Conservation (phyloP, 176 grass and related monocot species). For the Bothriochloa decipiens region DNA sequence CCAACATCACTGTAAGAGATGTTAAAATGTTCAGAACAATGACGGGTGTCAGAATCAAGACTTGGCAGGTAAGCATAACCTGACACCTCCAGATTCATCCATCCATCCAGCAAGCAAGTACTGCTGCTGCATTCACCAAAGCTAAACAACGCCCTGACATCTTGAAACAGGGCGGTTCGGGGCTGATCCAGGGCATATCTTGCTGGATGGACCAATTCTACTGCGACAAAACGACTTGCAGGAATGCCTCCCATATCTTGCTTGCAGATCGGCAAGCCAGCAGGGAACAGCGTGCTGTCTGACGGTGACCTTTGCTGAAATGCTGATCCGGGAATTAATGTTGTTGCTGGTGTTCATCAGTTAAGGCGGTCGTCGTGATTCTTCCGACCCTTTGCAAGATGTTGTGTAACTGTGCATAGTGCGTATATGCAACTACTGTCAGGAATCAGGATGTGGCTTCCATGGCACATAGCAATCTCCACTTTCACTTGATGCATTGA, state of each 20-base stretch:
- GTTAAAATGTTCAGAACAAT: constrained; percentile 88
- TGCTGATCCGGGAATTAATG: constrained; percentile 34
- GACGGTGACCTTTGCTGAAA: constrained; percentile 74
- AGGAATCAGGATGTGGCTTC: not conserved
- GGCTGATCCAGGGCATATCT: constrained; percentile 67
- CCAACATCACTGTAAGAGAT: constrained; percentile 90
- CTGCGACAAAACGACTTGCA: constrained; percentile 62
- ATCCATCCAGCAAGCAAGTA: constrained; percentile 9
- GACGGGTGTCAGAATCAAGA: constrained; percentile 97
- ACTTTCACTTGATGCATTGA: not conserved
- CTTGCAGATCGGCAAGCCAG: constrained; percentile 84
- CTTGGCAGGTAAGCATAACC: constrained; percentile 76
- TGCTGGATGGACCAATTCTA: constrained; percentile 92
- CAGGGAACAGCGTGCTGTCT: constrained; percentile 62
- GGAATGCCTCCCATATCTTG: constrained; percentile 80
- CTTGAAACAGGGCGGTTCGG: constrained; percentile 66
- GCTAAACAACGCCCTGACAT: not conserved
- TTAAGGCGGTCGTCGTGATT: constrained; percentile 45
- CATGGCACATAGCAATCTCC: no score
- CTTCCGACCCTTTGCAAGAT: constrained; percentile 50
- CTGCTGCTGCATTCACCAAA: not conserved
- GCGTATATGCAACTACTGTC: constrained; percentile 39
- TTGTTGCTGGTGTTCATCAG: not conserved
- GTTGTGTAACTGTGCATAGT: not conserved
- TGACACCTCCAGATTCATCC: not conserved